Conservation (phyloP, 768 basidiomycete species). For the Trametes villosa region DNA sequence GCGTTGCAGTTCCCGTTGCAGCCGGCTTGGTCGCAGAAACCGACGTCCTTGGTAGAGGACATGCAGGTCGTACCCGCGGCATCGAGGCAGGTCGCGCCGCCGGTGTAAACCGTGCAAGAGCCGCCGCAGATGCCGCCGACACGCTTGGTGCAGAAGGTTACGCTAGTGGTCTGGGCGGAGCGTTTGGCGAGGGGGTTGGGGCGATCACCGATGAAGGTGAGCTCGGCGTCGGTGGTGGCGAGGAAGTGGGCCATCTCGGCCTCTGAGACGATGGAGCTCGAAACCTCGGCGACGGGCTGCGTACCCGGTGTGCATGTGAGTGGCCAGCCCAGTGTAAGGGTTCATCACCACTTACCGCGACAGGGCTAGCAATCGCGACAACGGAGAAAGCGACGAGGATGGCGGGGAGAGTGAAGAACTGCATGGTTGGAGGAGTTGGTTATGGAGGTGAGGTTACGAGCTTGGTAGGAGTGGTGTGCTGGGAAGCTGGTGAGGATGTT, state of each 20-base stretch:
- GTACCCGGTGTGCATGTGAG: background rate
- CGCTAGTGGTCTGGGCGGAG: conserved; percentile 27
- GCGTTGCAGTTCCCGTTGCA: conserved; percentile 36
- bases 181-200: conserved; percentile 19
- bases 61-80: conserved; percentile 38
- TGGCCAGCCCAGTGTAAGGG: background rate
- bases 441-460: no score
- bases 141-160: conserved; percentile 36
- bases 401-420: background rate
- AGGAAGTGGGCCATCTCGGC: background rate
- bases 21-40: conserved; percentile 32
- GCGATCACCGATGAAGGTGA: conserved; percentile 27
- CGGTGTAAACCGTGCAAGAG: conserved; percentile 38
- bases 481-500: background rate
- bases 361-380: background rate
- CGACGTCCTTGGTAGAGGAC: conserved; percentile 36
- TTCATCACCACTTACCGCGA: background rate
- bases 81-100: conserved; percentile 32
- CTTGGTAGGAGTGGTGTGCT: background rate
- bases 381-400: background rate
- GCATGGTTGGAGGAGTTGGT: no score
- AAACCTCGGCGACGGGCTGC: background rate
- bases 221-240: conserved; percentile 16
- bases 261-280: background rate
- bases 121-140: conserved; percentile 36